Percentiles rank a stretch among this genome's conserved stretches.
Evolutionary conservation across 805 yeast species (phyloP).

Genomic region (Lipomyces mesembrius): DNA sequence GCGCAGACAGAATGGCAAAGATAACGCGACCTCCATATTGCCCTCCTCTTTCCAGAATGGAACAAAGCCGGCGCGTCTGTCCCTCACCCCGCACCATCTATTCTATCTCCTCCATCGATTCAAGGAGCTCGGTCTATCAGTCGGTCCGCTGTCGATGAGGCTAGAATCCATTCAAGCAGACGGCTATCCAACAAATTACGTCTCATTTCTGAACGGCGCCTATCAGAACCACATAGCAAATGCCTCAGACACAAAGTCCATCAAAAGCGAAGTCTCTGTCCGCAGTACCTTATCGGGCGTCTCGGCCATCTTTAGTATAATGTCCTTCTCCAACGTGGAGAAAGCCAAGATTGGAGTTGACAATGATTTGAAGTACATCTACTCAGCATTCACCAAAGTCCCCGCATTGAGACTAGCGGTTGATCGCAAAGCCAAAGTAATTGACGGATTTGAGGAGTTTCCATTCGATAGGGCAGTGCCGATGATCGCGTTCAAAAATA

Average conservation of each 20-base stretch:
- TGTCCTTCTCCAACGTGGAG: constrained; percentile 36
- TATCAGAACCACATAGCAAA: constrained; percentile 22
- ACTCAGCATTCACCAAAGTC: constrained; percentile 65
- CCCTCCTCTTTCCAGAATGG: constrained; percentile 16
- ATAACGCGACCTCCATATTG: constrained; percentile 16
- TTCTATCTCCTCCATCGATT: constrained; percentile 65
- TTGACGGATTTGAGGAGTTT: constrained; percentile 67
- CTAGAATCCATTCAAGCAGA: constrained; percentile 61
- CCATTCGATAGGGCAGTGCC: constrained; percentile 76
- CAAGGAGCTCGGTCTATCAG: constrained; percentile 53
- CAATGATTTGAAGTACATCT: constrained; percentile 52
- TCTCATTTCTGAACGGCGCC: constrained; percentile 55
- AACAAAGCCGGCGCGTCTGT: constrained; percentile 47
- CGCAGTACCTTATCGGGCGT: constrained; percentile 51
- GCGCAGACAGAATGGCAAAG: constrained; percentile 14
- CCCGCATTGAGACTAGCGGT: constrained; percentile 67
- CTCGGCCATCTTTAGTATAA: constrained; percentile 50
- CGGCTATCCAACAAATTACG: constrained; percentile 55
- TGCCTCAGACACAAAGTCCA: constrained; percentile 40
- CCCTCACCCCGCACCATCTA: constrained; percentile 65
- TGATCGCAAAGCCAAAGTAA: constrained; percentile 60
- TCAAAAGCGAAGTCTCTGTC: constrained; percentile 39
- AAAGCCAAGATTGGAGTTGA: constrained; percentile 34
- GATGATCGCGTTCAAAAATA: constrained; percentile 61
- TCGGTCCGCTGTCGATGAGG: constrained; percentile 67